Base-by-base conservation (phyloP, 768 basidiomycete genomes). In the Ramaria sp. region DNA sequence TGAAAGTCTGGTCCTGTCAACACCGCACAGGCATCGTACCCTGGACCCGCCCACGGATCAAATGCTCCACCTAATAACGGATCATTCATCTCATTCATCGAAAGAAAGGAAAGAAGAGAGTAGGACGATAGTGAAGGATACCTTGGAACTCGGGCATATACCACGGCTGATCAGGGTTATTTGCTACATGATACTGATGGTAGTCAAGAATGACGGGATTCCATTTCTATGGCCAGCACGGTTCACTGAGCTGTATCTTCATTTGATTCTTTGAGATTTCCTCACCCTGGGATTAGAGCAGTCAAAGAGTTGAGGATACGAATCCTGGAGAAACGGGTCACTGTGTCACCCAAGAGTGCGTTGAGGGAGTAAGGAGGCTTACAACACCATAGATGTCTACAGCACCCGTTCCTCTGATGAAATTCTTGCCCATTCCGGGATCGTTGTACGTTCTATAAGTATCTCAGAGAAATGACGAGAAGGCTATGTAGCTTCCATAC, bases 241-340 rank as follows among this genome's bases (percentile, higher is more conserved):
- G 16, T 5, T 22, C 28, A 25, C 53, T 45, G 2, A 22, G 42
- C 20, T 27, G 9, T 5, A n/a, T 16, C n/a, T 5, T 22, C 22
- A 15, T 18, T 7, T 47, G 27, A 41, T 15, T 18, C 28, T 3
- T 8, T 10, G 13, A 50, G 24, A 39, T 5, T 41, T 41, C 27
- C 42, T 2, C 18, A 48, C 43, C 44, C 70, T 69, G 1, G 88
- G 85, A 57, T 84, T 75, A 0, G 85, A 85, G 63, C 88, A 91
- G 61, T 91, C 88, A 60, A 88, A 90, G 0, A 75, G 71, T 71
- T 89, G 85, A 0, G 86, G 85, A 57, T 89, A 89, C 0, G 78
- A 75, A 61, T 88, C 88, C 56, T 82, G 61, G 15, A 32, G n/a
- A 32, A 36, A 32, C 15, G 38, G 41, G 34, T 45, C 28, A 18